Base-by-base conservation (phyloP, 768 basidiomycete species). In the Asterophora lycoperdoides region DNA sequence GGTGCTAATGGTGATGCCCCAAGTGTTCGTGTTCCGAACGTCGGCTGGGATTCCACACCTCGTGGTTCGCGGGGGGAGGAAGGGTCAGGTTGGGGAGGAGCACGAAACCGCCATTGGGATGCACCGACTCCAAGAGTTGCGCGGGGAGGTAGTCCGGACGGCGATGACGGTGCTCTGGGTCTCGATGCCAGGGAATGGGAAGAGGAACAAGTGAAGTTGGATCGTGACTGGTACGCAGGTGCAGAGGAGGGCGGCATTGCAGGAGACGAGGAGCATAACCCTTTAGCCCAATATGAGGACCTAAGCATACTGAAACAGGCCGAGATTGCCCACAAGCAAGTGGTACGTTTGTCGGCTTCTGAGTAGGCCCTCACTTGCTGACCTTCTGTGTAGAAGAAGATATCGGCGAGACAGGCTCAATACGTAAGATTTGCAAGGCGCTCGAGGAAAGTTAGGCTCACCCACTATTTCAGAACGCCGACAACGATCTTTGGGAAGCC, bases 401-500 rank as follows among this genome's bases (percentile, higher is more conserved):
- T 96, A 14, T 95, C 93, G 1, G 96, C 96, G 4, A 77, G 86
- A 49, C 94, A 98, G 67, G 94, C 94, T 0, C 94, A 97, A 83
- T 96, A 93, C 64, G 92, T 93, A 58, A 58, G 89, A 72, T 46
- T 8, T 13, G 36, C 32, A 8, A 20, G 14, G 39, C 33, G 18
- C 15, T 41, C 33, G 18, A 41, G n/a, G 9, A 10, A 2, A 15
- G 15, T 18, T 19, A 34, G 48, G 36, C 52, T 64, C 36, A 60
- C 59, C 58, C 29, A 8, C 54, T 36, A 5, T 15, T 51, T 4
- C 61, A 94, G 90, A 97, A 98, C 59, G 92, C 92, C 18, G 96
- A 99, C 66, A 98, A 96, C 60, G 96, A 99, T 60, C 72, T 95
- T 9, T 99, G 96, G 96, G 96, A 99, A 72, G 89, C 89, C 7